Conservation (phyloP, 495 filamentous ascomycete genomes). For the Jackrogersella multiformis region DNA sequence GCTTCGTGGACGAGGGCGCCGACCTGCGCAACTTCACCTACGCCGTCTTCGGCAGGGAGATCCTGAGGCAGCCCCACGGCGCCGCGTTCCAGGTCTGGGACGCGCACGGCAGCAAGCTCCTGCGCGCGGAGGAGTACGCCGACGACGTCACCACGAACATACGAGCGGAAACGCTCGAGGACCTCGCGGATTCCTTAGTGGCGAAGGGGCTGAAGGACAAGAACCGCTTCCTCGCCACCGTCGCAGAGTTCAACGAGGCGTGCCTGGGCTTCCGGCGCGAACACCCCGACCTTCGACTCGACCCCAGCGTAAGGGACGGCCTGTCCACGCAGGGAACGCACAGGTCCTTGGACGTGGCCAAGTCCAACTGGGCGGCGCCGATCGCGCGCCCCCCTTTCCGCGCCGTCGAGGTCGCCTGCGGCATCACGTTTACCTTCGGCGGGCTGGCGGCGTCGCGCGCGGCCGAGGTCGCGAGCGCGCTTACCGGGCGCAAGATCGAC, state of each 20-base stretch:
- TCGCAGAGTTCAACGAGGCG: constrained; percentile 64
- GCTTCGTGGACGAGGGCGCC: constrained; percentile 71
- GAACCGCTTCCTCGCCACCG: constrained; percentile 55
- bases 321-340: constrained; percentile 61
- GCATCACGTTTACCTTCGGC: constrained; percentile 74
- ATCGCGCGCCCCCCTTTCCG: constrained; percentile 64
- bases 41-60: constrained; percentile 65
- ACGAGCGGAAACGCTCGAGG: constrained; percentile 56
- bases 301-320: constrained; percentile 66
- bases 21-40: constrained; percentile 73
- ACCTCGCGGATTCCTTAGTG: constrained; percentile 60
- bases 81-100: constrained; percentile 73
- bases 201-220: constrained; percentile 54
- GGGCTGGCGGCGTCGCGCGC: constrained; percentile 63
- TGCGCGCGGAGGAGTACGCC: constrained; percentile 67
- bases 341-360: constrained; percentile 53
- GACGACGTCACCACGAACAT: constrained; percentile 63
- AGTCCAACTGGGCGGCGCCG: constrained; percentile 71
- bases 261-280: constrained; percentile 51
- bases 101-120: constrained; percentile 52
- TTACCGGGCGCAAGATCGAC: constrained; percentile 54
- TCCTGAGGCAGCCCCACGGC: constrained; percentile 63
- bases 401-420: constrained; percentile 66
- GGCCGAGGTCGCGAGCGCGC: constrained; percentile 56
- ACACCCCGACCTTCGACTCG: constrained; percentile 53